phyloP scores from a whole-genome alignment of 2,329 filamentous ascomycete genomes.

The Corniculantispora saksenae region DNA sequence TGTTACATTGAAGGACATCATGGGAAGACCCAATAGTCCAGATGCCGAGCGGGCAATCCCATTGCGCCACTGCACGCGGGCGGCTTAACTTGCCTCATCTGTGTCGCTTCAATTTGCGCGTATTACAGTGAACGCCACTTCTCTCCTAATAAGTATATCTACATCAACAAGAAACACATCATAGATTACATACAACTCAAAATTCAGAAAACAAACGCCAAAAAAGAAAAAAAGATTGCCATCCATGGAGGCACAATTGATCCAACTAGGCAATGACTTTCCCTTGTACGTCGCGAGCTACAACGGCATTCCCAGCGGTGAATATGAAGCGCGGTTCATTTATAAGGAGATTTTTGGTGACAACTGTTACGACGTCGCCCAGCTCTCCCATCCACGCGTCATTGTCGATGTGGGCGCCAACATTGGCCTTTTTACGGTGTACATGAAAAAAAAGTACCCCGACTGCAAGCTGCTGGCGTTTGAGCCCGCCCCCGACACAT shows the following conservation, averaged over 20 bases:
- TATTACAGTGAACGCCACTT: background rate
- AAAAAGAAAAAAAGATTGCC: background rate
- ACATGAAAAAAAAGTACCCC: slow-evolving; percentile 29
- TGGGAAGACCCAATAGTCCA: background rate
- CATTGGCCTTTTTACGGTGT: slow-evolving; percentile 30
- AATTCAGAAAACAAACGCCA: background rate
- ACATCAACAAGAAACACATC: background rate
- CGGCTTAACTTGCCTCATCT: background rate
- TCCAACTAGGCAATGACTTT: slow-evolving; percentile 8
- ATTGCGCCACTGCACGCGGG: background rate
- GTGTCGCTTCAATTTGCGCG: background rate
- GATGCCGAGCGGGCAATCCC: background rate
- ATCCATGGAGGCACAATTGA: slow-evolving; percentile 3
- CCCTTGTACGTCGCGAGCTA: slow-evolving; percentile 10
- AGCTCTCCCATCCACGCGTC: slow-evolving; percentile 21
- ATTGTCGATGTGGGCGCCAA: slow-evolving; percentile 30
- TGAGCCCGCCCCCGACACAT: slow-evolving; percentile 28
- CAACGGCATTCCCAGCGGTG: slow-evolving; percentile 3
- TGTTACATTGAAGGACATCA: background rate
- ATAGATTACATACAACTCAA: background rate
- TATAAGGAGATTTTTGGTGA: slow-evolving; percentile 28
- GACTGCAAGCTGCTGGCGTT: slow-evolving; percentile 27
- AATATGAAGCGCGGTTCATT: slow-evolving; percentile 25
- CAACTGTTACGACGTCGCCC: slow-evolving; percentile 24
- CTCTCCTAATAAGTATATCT: background rate